These are phyloP conservation scores for Oemleria cerasiformis DNA, from an alignment of 306 rosid genomes.

Conservation along the genomic window DNA sequence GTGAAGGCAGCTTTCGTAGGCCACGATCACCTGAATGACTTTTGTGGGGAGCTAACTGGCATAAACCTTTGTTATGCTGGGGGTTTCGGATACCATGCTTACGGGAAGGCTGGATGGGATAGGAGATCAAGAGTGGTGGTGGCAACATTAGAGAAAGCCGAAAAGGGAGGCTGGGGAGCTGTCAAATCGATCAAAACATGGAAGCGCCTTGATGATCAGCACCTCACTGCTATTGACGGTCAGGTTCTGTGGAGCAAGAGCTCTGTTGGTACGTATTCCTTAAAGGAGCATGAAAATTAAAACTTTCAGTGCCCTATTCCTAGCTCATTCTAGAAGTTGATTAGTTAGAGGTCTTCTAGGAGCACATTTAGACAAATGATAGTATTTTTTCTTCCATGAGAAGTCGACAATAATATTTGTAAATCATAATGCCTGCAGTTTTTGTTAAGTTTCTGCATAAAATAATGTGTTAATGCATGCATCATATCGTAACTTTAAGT, in stretches of 20 bases:
- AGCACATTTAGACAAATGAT: background rate
- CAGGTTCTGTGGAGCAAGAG: conserved; percentile 73
- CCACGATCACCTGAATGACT: conserved; percentile 90
- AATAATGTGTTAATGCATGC: background rate
- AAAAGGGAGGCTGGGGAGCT: conserved; percentile 59
- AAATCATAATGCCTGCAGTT: background rate
- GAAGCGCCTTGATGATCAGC: conserved; percentile 80
- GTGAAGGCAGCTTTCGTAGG: conserved; percentile 88
- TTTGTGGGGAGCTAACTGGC: conserved; percentile 68
- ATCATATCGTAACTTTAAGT: background rate
- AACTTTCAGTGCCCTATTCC: conserved; percentile 15
- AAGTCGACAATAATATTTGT: conserved; percentile 3
- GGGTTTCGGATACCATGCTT: conserved; percentile 95
- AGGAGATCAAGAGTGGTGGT: conserved; percentile 87
- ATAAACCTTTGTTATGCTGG: conserved; percentile 82
- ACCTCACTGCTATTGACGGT: conserved; percentile 57
- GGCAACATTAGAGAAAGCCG: conserved; percentile 63
- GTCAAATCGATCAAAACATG: conserved; percentile 81
- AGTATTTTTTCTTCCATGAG: background rate
- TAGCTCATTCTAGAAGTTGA: conserved; percentile 15
- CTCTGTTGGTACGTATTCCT: conserved; percentile 44
- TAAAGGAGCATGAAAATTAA: background rate
- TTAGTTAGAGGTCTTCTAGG: background rate
- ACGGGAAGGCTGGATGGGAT: conserved; percentile 91
- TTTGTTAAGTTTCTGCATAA: background rate